Percentiles rank a stretch among this genome's conserved stretches.
Conservation (phyloP, 352 stramenopile species). For the Blastocystis sp. region DNA sequence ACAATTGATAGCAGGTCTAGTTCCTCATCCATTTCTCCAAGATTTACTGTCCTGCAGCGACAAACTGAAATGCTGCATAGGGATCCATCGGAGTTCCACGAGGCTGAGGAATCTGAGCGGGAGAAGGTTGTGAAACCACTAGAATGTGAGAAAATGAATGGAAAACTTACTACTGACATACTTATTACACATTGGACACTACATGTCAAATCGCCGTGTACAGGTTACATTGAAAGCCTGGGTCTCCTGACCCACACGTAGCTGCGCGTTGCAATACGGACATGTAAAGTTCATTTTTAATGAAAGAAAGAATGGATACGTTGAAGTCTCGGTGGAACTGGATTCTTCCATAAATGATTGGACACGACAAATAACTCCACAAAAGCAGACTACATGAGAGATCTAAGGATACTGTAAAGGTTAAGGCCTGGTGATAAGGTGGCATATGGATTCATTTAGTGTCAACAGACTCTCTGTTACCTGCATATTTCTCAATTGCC, state of each 20-base stretch:
- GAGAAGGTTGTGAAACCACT: too few species aligned
- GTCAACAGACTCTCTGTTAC: too few species aligned
- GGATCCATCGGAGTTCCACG: background rate
- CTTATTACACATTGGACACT: background rate
- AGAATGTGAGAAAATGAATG: too few species aligned
- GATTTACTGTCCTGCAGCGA: background rate
- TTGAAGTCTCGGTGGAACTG: too few species aligned
- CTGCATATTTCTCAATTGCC: background rate
- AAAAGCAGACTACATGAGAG: background rate
- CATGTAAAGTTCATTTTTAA: background rate
- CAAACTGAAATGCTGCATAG: slow-evolving; percentile 9
- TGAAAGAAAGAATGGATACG: background rate
- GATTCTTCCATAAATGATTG: background rate
- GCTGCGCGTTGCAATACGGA: background rate
- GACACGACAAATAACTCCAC: background rate
- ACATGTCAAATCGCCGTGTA: background rate
- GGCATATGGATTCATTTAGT: too few species aligned
- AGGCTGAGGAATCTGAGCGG: background rate
- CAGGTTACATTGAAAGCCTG: too few species aligned
- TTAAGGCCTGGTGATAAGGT: too few species aligned
- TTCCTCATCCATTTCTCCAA: background rate
- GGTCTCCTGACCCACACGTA: background rate
- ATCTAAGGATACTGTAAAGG: background rate
- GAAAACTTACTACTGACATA: background rate
- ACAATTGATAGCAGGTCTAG: slow-evolving; percentile 19